Evolutionary conservation across 1,284 basidiomycete genomes (phyloP).

Genomic region (Bjerkandera adusta): DNA sequence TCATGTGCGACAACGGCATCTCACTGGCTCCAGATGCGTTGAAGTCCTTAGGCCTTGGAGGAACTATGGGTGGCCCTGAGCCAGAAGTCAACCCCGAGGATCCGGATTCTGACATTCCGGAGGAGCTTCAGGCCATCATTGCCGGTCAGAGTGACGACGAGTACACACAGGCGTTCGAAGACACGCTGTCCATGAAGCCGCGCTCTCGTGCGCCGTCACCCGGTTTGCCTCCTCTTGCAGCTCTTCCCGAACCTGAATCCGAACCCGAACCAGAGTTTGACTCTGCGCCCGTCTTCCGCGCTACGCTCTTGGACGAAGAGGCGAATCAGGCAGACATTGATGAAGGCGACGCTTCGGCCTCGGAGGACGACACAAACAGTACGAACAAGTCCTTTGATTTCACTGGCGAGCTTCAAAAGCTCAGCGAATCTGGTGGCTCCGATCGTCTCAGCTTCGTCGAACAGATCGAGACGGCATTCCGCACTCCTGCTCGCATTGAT

Average conservation of each 20-base stretch:
- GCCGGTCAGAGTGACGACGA: conserved; percentile 44
- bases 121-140: conserved; percentile 69
- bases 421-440: conserved; percentile 68
- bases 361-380: conserved; percentile 56
- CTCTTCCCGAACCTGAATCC: conserved; percentile 1
- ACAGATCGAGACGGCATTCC: conserved; percentile 76
- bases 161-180: conserved; percentile 31
- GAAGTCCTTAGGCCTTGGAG: conserved; percentile 56
- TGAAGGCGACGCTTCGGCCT: conserved; percentile 23
- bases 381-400: conserved; percentile 86
- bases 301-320: conserved; percentile 43
- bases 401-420: conserved; percentile 70
- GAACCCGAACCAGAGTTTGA: conserved; percentile 3
- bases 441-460: conserved; percentile 79
- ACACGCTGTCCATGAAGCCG: conserved; percentile 40
- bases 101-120: conserved; percentile 73
- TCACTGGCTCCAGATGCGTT: conserved; percentile 50
- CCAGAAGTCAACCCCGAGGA: conserved; percentile 50
- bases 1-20: conserved; percentile 25
- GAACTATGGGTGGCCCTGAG: conserved; percentile 60
- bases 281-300: conserved; percentile 42
- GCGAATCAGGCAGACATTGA: conserved; percentile 23
- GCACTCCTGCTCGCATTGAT: conserved; percentile 66
- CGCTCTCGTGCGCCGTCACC: conserved; percentile 33
- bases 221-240: conserved; percentile 34